Base-by-base conservation (phyloP, 2,329 filamentous ascomycete species). In the Sporothrix schenckii region DNA sequence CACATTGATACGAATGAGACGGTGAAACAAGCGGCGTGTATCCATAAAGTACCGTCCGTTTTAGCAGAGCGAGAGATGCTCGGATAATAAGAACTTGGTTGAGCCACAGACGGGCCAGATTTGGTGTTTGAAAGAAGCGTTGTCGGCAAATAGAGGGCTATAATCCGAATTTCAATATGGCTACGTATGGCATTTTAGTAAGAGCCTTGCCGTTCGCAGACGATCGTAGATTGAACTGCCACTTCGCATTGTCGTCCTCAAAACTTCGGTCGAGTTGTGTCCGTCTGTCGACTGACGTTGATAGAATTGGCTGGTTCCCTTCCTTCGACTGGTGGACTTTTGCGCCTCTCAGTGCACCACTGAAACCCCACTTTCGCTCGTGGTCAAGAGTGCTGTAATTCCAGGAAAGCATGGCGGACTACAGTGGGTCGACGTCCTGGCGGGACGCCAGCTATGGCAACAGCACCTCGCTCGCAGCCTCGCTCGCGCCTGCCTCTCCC, bases 381-480 rank as follows among this genome's bases (percentile, higher is more conserved):
- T 14, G 0, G 4, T n/a, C 61, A 69, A 66, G 69, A 69, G 41
- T 21, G 50, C 66, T 69, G 61, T 71, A 72, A 65, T 71, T 72
- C 71, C 71, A 69, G 61, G 21, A 21, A 30, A 30, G 19, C 54
- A 65, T 41, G 49, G 34, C 53, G 54, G 44, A 34, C 39, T 71
- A 66, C 49, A 68, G 69, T 69, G 68, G 71, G 39, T 56, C 66
- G 7, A 39, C 27, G 39, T 10, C 58, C 54, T 56, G 50, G 27
- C 50, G 19, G 14, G 24, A 60, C 19, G 53, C 52, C 53, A 67
- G 30, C 60, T 47, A 52, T 24, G 68, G 68, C 58, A 69, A 58
- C 52, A 56, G 50, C 66, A 44, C 50, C 27, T 68, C 34, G 7
- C 66, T 47, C 13, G 66, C 52, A 54, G 52, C 66, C 66, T 68